These are phyloP conservation scores for Aspergillus candidus DNA, from an alignment of 2,329 filamentous ascomycete genomes.

Conservation along the genomic window DNA sequence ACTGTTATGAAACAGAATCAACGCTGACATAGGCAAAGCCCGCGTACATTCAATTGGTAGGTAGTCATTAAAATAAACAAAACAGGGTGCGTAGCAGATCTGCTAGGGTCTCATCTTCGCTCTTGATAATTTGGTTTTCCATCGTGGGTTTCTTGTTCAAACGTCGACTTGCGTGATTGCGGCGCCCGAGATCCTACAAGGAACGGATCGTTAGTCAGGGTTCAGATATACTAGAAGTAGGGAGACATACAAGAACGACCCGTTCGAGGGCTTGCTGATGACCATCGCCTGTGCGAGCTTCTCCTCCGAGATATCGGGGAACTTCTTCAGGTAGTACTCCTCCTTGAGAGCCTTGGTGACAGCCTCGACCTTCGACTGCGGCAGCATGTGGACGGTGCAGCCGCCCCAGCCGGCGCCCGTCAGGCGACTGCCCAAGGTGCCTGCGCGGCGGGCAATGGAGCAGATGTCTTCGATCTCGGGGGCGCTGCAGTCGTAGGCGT, in stretches of 20 bases:
- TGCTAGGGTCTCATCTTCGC: not conserved
- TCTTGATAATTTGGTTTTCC: conserved; percentile 3
- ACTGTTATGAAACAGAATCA: no score
- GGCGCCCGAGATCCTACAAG: conserved; percentile 30
- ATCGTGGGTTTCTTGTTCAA: conserved; percentile 14
- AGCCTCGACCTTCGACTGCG: conserved; percentile 69
- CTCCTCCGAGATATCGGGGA: conserved; percentile 62
- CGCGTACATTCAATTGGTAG: not conserved
- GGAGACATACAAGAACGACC: conserved; percentile 36
- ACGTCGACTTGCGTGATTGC: conserved; percentile 31
- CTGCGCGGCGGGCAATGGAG: conserved; percentile 66
- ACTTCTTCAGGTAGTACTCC: conserved; percentile 74
- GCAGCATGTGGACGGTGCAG: conserved; percentile 88
- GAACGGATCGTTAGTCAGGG: conserved; percentile 10
- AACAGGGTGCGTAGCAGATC: not conserved
- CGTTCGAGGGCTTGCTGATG: conserved; percentile 66
- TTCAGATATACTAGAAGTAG: not conserved
- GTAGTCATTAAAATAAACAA: conserved; percentile 1
- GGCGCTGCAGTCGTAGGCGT: conserved; percentile 86
- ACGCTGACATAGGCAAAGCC: not conserved
- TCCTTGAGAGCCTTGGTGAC: conserved; percentile 72
- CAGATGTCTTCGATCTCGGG: conserved; percentile 89
- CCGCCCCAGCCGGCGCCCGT: conserved; percentile 97
- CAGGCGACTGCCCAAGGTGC: conserved; percentile 75
- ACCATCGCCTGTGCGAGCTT: conserved; percentile 75